Base-by-base conservation (phyloP, 2,329 filamentous ascomycete genomes). In the Ampelomyces quisqualis region DNA sequence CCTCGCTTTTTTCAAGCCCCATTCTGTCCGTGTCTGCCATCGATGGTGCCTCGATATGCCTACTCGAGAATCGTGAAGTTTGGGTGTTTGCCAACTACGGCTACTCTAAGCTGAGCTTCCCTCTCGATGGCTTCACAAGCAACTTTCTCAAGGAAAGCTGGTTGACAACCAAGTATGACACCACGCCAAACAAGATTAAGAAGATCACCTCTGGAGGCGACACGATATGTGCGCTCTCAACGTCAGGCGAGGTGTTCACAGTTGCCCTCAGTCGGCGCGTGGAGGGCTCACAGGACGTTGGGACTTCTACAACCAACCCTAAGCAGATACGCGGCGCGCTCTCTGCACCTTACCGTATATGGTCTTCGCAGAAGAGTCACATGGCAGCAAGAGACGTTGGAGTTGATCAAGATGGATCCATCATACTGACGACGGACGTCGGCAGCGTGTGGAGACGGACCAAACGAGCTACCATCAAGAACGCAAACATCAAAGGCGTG, bases 1-100 rank as follows among this genome's bases (percentile, higher is more conserved):
- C 89, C 0, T 93, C 90, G 0, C 76, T 95, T 1, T 87, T 93
- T 59, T 79, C 76, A 39, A 80, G 82, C 3, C 62, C 77, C 0
- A 95, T 98, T 37, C 73, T 79, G 18, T 86, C 86, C 64, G 88
- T 93, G 0, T 86, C 88, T 0, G 91, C 90, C 3, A 95, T 94
- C 43, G 91, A 97, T 61, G 85, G 84, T 52, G 93, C 93, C 5
- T 96, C 93, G 0, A 84, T 85, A 1, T 86, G 90, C 48, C 72
- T 98, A 19, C 78, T 98, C 3, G 85, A 90, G 34, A 95, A 90
- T 55, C 84, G 87, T 53, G 89, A 90, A 14, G 89, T 97, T 7
- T 94, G 87, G 77, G 85, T 98, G 0, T 95, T 98, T 57, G 91
- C 90, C 1, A 94, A 94, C 53, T 97, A 95, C 59, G 91, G 91